Conservation (phyloP, 345 rosid species). For the Moricandia moricandioides region DNA sequence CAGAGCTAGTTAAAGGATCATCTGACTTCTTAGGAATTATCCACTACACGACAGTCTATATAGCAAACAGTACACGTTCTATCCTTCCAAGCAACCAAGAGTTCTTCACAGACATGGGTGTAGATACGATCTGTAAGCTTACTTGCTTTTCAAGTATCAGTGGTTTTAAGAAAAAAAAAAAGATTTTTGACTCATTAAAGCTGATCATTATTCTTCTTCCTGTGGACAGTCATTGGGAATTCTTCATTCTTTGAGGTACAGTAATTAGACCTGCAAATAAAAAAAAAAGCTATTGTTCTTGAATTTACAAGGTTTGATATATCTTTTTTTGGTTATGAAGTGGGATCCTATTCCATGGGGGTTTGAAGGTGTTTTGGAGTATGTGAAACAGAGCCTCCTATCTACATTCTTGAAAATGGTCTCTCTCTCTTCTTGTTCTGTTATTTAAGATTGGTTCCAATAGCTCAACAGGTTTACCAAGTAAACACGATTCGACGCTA, state of each 20-base stretch:
- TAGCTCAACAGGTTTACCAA: conserved; percentile 27
- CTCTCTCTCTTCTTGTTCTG: not conserved
- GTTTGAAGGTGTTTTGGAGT: conserved; percentile 37
- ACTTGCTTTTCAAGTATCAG: not conserved
- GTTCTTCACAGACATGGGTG: conserved; percentile 40
- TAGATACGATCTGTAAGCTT: conserved; percentile 29
- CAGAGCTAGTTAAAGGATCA: conserved; percentile 58
- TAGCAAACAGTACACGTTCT: conserved; percentile 38
- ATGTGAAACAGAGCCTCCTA: conserved; percentile 42
- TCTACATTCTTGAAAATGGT: conserved; percentile 56
- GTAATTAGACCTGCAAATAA: not conserved
- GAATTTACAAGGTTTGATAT: not conserved
- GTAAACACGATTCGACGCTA: conserved; percentile 27
- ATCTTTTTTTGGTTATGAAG: conserved; percentile 32
- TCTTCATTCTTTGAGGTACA: conserved; percentile 11
- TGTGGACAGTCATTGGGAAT: conserved; percentile 19
- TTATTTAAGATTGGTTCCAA: not conserved
- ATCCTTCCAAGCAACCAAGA: conserved; percentile 26
- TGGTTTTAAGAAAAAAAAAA: not conserved
- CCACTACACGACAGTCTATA: conserved; percentile 33
- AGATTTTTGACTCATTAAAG: not conserved
- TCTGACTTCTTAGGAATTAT: conserved; percentile 58
- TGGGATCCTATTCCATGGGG: conserved; percentile 35
- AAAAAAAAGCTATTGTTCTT: not conserved
- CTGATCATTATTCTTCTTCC: not conserved